Base-by-base conservation (phyloP, 2,329 filamentous ascomycete genomes). In the Aureobasidium sp. region DNA sequence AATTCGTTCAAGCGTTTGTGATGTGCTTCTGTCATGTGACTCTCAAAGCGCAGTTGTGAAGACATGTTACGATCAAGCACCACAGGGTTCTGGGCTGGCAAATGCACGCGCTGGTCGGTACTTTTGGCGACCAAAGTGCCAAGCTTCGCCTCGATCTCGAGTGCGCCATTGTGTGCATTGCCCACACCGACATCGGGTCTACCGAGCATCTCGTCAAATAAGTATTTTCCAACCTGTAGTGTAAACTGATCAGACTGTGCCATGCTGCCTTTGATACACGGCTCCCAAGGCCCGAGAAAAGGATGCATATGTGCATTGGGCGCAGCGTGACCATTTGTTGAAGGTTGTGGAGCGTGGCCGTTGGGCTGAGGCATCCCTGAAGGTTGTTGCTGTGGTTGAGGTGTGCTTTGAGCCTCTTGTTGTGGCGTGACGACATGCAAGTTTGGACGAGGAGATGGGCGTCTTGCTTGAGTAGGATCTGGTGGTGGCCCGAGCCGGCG, bases 121-220 rank as follows among this genome's bases (percentile, higher is more conserved):
- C 87, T 83, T 70, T 85, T 85, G 72, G 90, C 86, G 62, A 93
- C 83, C 14, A 97, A 80, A 30, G 85, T 87, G 21, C 94, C 94
- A 51, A 97, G 79, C 74, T 97, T 97, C 10, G 91, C 94, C 76
- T 99, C 94, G 60, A 99, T 89, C 74, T 99, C 94, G 59, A 97
- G 86, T 63, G 90, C 83, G 14, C 91, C 87, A 7, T 85, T 85
- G 16, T 83, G 81, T 11, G 80, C 77, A 61, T 81, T 75, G 1
- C 72, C 81, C 41, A 86, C 79, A 11, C 77, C 78, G 58, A 85
- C 75, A 66, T 89, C 84, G n/a, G 59, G 37, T 8, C 55, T 39
- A 5, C 21, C 36, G 4, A 61, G 36, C 10, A 62, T 36, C 10
- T 61, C 51, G 5, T 36, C 41, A 47, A 58, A 65, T 5, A 65